Evolutionary conservation across 768 basidiomycete species (phyloP), one percentile per base, ranked within the genome.

Genomic region (Amanita fuliginea): DNA sequence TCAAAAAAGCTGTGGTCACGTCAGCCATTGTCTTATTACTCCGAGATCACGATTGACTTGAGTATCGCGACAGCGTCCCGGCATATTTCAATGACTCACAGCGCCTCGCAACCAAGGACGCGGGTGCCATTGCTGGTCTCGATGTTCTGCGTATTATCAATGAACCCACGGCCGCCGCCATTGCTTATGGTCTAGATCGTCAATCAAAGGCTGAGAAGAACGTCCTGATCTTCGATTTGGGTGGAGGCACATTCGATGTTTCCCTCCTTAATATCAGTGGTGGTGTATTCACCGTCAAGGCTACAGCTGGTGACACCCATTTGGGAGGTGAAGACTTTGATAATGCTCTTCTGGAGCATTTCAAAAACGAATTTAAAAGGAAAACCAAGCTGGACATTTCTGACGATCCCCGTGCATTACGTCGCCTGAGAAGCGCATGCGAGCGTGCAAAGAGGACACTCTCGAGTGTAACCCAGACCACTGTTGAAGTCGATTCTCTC

Each of bases 51-150:
- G 30, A 40, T 53, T 42, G 39, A 51, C 3, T 47, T 42, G 26
- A 43, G 32, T 45, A 42, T 49, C 49, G 44, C 32, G 40, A 6
- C 56, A 86, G 83, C 44, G 96, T 98, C 57, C 96, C 96, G 37
- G 96, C 96, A 55, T 99, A 98, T 78, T 98, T 98, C 79, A 99
- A 99, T 70, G 96, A 98, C 75, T 99, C 96, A 22, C 96, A 99
- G 66, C 93, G 96, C 75, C 77, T 96, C 55, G 95, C 96, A 46
- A 98, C 96, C 67, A 98, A 98, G 74, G 96, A 99, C 69, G 96
- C 96, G 55, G 96, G 96, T 69, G 78, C 88, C 59, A 99, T 99
- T 59, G 80, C 96, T 61, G 96, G 96, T 55, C 89, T 99, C 55
- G 94, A 99, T 64, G 93, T 99, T 60, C 90, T 99, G 70, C 95